A percentile compares a stretch with the other conserved stretches of the same genome.
phyloP scores from a whole-genome alignment of 331 rosid genomes.

The Stylosanthes scabra region DNA sequence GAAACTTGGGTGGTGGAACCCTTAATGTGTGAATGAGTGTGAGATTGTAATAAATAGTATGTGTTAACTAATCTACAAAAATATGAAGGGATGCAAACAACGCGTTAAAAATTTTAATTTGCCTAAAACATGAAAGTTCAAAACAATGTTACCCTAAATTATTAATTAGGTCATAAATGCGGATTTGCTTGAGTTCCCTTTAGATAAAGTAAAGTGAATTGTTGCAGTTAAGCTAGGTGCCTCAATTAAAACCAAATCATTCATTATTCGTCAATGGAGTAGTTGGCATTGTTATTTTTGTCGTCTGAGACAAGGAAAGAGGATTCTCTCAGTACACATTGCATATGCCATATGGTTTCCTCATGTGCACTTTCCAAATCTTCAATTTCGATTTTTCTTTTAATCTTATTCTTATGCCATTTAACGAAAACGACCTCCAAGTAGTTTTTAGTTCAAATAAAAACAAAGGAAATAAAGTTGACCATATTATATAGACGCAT shows the following conservation, averaged over 20 bases:
- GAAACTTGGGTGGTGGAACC: too few relatives aligned
- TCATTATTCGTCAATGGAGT: constrained; percentile 2
- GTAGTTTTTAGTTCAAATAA: not conserved
- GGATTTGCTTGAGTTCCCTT: constrained; percentile 3
- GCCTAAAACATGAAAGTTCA: too few relatives aligned
- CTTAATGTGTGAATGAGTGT: too few relatives aligned
- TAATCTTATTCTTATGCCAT: too few relatives aligned
- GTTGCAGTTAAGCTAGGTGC: constrained; percentile 12
- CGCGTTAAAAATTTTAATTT: too few relatives aligned
- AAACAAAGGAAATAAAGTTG: constrained; percentile 35
- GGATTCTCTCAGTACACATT: not conserved
- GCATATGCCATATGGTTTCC: not conserved
- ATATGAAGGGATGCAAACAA: too few relatives aligned
- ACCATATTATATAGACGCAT: not conserved
- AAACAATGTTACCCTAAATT: not conserved
- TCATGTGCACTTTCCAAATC: not conserved
- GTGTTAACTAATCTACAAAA: too few relatives aligned
- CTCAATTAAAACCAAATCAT: constrained; percentile 12
- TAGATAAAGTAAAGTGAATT: not conserved
- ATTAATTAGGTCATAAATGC: not conserved
- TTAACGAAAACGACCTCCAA: too few relatives aligned
- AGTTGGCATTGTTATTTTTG: constrained; percentile 13
- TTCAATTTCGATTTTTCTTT: too few relatives aligned
- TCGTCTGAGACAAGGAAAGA: not conserved
- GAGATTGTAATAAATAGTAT: too few relatives aligned